These are phyloP conservation scores for Avena eriantha DNA, from an alignment of 176 grass and related monocot species.

Conservation along the genomic window DNA sequence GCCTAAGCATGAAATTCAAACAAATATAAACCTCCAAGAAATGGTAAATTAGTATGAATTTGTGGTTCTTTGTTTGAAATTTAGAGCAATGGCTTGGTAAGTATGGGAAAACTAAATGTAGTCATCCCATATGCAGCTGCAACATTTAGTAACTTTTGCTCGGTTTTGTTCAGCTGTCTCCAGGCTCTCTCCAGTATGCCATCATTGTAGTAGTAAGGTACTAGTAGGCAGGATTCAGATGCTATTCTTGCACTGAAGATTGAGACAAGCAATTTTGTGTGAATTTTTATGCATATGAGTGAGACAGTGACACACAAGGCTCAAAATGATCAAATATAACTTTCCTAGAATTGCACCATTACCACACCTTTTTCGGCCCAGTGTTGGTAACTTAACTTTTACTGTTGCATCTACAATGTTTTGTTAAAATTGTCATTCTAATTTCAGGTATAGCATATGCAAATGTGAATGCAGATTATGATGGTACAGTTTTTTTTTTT, in stretches of 20 bases:
- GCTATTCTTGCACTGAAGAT: slow-evolving; percentile 9
- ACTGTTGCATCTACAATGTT: not conserved
- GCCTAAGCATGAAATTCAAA: not conserved
- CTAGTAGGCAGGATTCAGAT: not conserved
- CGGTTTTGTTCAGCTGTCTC: slow-evolving; percentile 10
- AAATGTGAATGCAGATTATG: slow-evolving; percentile 5
- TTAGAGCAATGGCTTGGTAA: not conserved
- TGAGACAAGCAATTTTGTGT: not conserved
- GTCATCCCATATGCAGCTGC: not conserved
- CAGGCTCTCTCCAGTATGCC: not conserved
- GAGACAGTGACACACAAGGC: not conserved
- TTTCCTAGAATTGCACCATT: slow-evolving; percentile 26
- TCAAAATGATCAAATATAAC: slow-evolving; percentile 26
- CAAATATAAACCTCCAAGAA: slow-evolving; percentile 9
- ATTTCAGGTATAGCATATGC: not conserved
- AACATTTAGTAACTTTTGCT: slow-evolving; percentile 28
- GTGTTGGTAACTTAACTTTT: not conserved
- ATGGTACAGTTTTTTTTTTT: not conserved
- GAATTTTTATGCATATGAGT: slow-evolving; percentile 16
- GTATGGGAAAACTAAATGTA: not conserved
- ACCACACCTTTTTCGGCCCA: not conserved
- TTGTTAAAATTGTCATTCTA: not conserved
- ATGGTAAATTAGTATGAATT: not conserved
- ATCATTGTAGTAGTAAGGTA: not conserved
- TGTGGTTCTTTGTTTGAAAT: not conserved